A percentile compares a stretch with the other conserved stretches of the same genome.
Conservation (phyloP, 1,139 yeast genomes). For the Candida tropicalis region DNA sequence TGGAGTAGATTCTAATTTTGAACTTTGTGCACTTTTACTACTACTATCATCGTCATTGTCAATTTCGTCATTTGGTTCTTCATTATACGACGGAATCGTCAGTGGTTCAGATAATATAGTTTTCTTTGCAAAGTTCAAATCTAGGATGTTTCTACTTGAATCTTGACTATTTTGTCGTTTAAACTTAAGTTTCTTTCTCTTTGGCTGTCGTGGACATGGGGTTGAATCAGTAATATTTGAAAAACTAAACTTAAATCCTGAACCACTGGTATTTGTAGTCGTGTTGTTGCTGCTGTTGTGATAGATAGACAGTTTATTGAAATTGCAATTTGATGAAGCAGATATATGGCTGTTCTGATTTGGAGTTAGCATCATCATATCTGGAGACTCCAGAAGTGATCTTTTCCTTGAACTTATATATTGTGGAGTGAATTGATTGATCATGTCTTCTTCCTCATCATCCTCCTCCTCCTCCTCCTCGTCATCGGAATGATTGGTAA, state of each 20-base stretch:
- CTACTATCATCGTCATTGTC: slow-evolving; percentile 14
- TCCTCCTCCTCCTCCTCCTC: slow-evolving; percentile 13
- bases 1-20: slow-evolving; percentile 25
- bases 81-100: slow-evolving; percentile 10
- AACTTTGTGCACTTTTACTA: slow-evolving; percentile 1
- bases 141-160: slow-evolving; percentile 22
- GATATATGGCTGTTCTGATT: slow-evolving; percentile 12
- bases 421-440: slow-evolving; percentile 9
- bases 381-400: slow-evolving; percentile 14
- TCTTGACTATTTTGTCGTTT: too few relatives aligned
- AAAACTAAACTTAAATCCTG: slow-evolving; percentile 28
- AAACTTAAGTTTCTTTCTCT: slow-evolving; percentile 31
- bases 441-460: slow-evolving; percentile 5
- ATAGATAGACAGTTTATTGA: slow-evolving; percentile 13
- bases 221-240: slow-evolving; percentile 32
- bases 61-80: slow-evolving; percentile 18
- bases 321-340: neutral
- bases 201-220: slow-evolving; percentile 37
- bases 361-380: slow-evolving; percentile 10
- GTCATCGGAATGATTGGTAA: slow-evolving; percentile 14
- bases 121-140: slow-evolving; percentile 29
- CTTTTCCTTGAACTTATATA: slow-evolving; percentile 14
- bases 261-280: too few relatives aligned
- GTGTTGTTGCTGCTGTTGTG: slow-evolving; percentile 13
- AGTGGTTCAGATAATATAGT: slow-evolving; percentile 19